Conservation (phyloP, 345 rosid species). For the Gynandropsis gynandra region DNA sequence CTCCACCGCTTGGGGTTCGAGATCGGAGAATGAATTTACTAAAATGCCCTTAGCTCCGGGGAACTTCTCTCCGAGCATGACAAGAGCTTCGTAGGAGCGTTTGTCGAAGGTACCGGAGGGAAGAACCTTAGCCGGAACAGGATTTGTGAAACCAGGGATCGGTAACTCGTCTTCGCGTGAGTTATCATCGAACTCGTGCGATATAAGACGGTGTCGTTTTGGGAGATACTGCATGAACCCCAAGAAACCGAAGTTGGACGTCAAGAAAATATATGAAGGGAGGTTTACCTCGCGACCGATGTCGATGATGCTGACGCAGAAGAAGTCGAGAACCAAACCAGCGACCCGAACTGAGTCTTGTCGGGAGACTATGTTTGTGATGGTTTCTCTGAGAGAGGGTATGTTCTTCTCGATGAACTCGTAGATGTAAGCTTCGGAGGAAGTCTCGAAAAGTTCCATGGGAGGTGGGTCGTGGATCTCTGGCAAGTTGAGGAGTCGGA, state of each 20-base stretch:
- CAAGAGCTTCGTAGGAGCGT: neutral
- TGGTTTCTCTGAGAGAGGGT: constrained; percentile 10
- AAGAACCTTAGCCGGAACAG: constrained; percentile 30
- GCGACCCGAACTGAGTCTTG: constrained; percentile 24
- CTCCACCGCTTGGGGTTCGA: constrained; percentile 28
- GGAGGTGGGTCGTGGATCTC: constrained; percentile 27
- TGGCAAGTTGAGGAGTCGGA: constrained; percentile 25
- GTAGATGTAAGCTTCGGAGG: constrained; percentile 25
- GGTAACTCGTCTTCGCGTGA: constrained; percentile 22
- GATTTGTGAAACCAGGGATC: constrained; percentile 28
- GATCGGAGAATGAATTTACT: constrained; percentile 31
- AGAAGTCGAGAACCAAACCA: constrained; percentile 45
- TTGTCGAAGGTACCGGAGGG: constrained; percentile 20
- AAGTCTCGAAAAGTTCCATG: constrained; percentile 24
- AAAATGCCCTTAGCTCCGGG: constrained; percentile 33
- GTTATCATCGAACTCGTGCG: constrained; percentile 8
- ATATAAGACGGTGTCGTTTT: constrained; percentile 7
- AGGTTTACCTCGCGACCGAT: constrained; percentile 38
- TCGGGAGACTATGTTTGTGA: constrained; percentile 13
- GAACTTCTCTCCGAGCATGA: constrained; percentile 17
- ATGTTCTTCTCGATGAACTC: constrained; percentile 17
- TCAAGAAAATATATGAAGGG: constrained; percentile 45
- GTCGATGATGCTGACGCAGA: constrained; percentile 38
- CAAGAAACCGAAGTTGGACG: constrained; percentile 37
- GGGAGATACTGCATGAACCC: constrained; percentile 23